Evolutionary conservation across 108 stramenopile species (phyloP), one percentile per base, ranked within the genome.

Genomic region (Cyclotella choctawhatcheeana): DNA sequence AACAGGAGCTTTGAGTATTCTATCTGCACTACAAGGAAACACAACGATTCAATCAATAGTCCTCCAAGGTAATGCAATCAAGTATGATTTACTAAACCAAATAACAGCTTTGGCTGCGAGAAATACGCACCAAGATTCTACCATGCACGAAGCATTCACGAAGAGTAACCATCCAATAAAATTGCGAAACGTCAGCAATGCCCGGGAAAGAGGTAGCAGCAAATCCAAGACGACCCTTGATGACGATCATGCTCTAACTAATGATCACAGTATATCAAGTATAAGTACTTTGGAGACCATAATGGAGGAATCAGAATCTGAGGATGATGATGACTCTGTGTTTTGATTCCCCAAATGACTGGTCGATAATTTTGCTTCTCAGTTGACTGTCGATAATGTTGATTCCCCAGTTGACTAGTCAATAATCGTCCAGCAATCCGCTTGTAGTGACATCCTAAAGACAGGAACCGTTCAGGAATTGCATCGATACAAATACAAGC

Each of bases 371-470:
- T 21, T n/a, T 21, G 50, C 50, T n/a, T 40, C 37, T 40, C n/a
- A 40, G 56, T 58, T 1, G 16, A 17, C 30, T 58, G 6, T 17
- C 18, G 16, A 34, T 58, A 5, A n/a, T n/a, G n/a, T n/a, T n/a
- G n/a, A n/a, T n/a, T n/a, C 47, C 35, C n/a, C 7, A 2, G 0
- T 12, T 55, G 7, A 43, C 30, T 48, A 67, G 37, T 56, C 52
- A 13, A 44, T 18, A 48, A 78, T 60, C 18, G 77, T 71, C 77
- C 77, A 78, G 14, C 34, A 56, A 13, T 34, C 44, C 8, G 55
- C 40, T 18, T 78, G 77, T 1, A 64, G 30, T 50, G 63, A 59
- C 37, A 78, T 54, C 72, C 72, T 73, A 40, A 40, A 10, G 6
- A 20, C 33, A 20, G 1, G 13, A 44, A 64, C 17, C 37, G 6